These are phyloP conservation scores for Fusarium tanahbumbuense DNA, from an alignment of 2,329 filamentous ascomycete genomes.

Conservation along the genomic window DNA sequence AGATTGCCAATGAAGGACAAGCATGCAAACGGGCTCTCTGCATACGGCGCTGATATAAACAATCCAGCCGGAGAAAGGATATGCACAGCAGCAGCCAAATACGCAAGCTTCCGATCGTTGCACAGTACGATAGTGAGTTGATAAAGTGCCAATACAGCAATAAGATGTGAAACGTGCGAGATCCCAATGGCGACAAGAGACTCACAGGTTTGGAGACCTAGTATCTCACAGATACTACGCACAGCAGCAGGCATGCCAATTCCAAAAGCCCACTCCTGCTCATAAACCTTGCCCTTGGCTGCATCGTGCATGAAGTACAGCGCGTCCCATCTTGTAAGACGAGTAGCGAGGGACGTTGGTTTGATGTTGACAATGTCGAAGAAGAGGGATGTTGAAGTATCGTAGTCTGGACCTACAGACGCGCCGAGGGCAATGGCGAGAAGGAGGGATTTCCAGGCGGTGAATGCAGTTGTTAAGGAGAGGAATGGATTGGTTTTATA, in stretches of 20 bases:
- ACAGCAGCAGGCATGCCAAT: constrained; percentile 59
- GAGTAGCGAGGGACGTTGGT: constrained; percentile 59
- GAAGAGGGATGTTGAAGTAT: constrained; percentile 76
- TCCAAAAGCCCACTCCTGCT: constrained; percentile 90
- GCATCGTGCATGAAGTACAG: constrained; percentile 78
- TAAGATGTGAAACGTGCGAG: constrained; percentile 79
- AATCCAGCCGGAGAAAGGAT: constrained; percentile 88
- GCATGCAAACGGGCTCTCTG: constrained; percentile 82
- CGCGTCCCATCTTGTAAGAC: constrained; percentile 82
- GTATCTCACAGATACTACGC: constrained; percentile 46
- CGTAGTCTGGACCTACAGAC: constrained; percentile 72
- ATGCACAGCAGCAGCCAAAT: constrained; percentile 79
- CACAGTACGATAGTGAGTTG: constrained; percentile 70
- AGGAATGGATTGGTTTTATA: constrained; percentile 35
- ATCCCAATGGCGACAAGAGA: constrained; percentile 71
- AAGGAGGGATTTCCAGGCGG: constrained; percentile 74
- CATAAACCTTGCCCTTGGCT: constrained; percentile 73
- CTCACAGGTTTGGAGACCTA: constrained; percentile 48
- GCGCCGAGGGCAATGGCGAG: constrained; percentile 68
- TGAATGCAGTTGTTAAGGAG: constrained; percentile 58
- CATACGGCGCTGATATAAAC: constrained; percentile 88
- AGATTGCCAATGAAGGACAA: constrained; percentile 80
- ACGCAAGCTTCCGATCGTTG: constrained; percentile 65
- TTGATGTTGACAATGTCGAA: constrained; percentile 51
- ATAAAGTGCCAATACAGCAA: constrained; percentile 80